phyloP scores from a whole-genome alignment of 768 basidiomycete genomes.

The Trichaptum fuscoviolaceum region DNA sequence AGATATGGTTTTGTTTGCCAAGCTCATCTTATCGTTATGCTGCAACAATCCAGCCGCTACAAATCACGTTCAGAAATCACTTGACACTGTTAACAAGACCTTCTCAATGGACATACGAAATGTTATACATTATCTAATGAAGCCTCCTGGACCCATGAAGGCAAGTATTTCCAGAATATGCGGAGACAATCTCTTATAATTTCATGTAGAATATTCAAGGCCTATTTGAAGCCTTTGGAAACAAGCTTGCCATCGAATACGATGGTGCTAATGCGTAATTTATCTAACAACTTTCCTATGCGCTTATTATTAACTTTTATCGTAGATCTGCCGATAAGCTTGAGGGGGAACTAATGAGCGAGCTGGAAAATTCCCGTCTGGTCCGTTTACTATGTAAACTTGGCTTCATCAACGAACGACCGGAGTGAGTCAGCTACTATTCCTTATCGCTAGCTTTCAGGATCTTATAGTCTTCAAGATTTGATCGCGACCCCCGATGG shows the following conservation, averaged over 20 bases:
- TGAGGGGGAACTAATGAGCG: constrained; percentile 78
- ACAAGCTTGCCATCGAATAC: constrained; percentile 69
- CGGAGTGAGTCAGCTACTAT: constrained; percentile 62
- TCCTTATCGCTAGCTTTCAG: constrained; percentile 1
- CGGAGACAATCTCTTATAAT: not conserved
- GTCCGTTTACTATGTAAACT: constrained; percentile 89
- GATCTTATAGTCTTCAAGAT: constrained; percentile 40
- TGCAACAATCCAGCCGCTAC: constrained; percentile 60
- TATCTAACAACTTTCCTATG: not conserved
- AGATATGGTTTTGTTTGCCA: constrained; percentile 82
- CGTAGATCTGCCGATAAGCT: constrained; percentile 72
- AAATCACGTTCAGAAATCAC: constrained; percentile 59
- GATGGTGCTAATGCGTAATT: constrained; percentile 77
- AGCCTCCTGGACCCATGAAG: constrained; percentile 65
- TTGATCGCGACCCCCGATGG: constrained; percentile 94
- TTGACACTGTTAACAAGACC: constrained; percentile 65
- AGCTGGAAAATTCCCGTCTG: constrained; percentile 91
- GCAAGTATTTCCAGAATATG: constrained; percentile 26
- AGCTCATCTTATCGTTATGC: constrained; percentile 74
- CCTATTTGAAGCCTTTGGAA: constrained; percentile 74
- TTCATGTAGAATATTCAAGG: constrained; percentile 63
- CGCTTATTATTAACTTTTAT: not conserved
- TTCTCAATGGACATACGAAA: constrained; percentile 85
- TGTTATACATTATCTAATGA: constrained; percentile 68
- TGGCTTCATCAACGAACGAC: constrained; percentile 98